Conservation (phyloP, 805 yeast species). For the Nakazawaea anatomiae region DNA sequence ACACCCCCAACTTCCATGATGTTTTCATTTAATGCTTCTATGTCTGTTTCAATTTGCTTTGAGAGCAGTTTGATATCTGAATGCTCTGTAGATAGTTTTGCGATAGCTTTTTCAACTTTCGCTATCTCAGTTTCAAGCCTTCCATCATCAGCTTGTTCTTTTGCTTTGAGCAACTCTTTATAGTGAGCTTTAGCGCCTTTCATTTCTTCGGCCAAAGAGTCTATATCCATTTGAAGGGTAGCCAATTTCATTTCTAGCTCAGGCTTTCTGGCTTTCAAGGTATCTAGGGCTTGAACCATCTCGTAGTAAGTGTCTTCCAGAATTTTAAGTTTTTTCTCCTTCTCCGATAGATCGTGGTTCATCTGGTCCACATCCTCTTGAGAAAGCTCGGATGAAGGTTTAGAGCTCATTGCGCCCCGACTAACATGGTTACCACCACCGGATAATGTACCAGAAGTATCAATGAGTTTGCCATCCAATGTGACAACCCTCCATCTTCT, state of each 20-base stretch:
- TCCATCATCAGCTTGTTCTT: constrained; percentile 14
- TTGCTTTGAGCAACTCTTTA: constrained; percentile 24
- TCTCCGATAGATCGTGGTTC: constrained; percentile 42
- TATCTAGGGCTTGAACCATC: constrained; percentile 55
- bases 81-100: constrained; percentile 13
- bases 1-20: constrained; percentile 93
- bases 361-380: constrained; percentile 52
- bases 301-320: constrained; percentile 46
- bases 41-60: constrained; percentile 46
- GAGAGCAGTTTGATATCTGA: constrained; percentile 45
- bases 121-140: constrained; percentile 14
- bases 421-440: constrained; percentile 83
- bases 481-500: constrained; percentile 87
- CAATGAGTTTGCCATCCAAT: constrained; percentile 85
- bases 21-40: constrained; percentile 60
- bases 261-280: constrained; percentile 62
- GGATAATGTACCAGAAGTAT: constrained; percentile 89
- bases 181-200: constrained; percentile 38
- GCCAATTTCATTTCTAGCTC: constrained; percentile 58
- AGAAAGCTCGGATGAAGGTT: constrained; percentile 32
- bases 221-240: constrained; percentile 57
- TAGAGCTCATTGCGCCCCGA: constrained; percentile 71
- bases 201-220: constrained; percentile 49
- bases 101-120: constrained; percentile 31
- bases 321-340: constrained; percentile 48